A percentile compares a stretch with the other conserved stretches of the same genome.
Evolutionary conservation across 352 stramenopile genomes (phyloP).

Genomic region (Phytophthora ohioensis): DNA sequence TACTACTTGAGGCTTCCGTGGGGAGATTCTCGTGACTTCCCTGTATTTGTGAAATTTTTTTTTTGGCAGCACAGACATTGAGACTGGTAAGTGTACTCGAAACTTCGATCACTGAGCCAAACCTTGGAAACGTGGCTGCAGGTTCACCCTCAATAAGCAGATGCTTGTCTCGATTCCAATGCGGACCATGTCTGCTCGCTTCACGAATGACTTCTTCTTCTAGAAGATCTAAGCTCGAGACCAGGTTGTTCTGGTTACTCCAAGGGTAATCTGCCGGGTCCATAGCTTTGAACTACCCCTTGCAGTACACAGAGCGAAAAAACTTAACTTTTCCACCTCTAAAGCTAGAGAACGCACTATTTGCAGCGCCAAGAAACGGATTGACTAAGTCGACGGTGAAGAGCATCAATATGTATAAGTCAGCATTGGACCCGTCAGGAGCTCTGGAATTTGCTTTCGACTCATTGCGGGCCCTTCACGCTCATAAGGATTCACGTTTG

Average conservation of each 20-base stretch:
- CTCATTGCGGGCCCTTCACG: constrained; percentile 54
- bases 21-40: constrained; percentile 31
- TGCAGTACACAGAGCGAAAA: background rate
- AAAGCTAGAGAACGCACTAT: constrained; percentile 15
- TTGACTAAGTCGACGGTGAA: background rate
- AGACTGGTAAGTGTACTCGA: background rate
- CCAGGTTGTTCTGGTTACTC: constrained; percentile 23
- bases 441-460: constrained; percentile 68
- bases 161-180: constrained; percentile 24
- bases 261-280: constrained; percentile 22
- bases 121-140: constrained; percentile 34
- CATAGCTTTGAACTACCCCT: constrained; percentile 15
- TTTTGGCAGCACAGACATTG: background rate
- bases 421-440: constrained; percentile 42
- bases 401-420: constrained; percentile 56
- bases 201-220: constrained; percentile 34
- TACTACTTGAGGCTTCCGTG: constrained; percentile 27
- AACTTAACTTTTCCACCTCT: background rate
- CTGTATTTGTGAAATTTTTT: constrained; percentile 1
- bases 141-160: constrained; percentile 42
- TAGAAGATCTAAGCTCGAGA: constrained; percentile 37
- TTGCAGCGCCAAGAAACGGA: constrained; percentile 39
- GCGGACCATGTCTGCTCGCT: constrained; percentile 6
- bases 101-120: background rate
- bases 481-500: constrained; percentile 52